These are phyloP conservation scores for Eucalyptus polyanthemos DNA, from an alignment of 345 rosid genomes.

Conservation along the genomic window DNA sequence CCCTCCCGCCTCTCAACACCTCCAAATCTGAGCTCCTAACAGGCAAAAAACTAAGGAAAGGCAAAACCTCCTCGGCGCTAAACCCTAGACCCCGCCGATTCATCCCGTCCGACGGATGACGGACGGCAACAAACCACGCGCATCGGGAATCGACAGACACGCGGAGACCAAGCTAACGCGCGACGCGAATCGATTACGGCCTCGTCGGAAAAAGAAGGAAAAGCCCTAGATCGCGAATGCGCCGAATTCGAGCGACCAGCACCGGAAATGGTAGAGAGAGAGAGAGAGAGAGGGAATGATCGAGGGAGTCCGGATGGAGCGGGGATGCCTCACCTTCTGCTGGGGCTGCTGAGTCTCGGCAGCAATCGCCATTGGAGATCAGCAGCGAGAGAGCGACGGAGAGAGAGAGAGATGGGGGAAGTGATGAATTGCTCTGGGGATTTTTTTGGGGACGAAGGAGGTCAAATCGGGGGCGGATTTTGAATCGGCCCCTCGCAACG, in stretches of 20 bases:
- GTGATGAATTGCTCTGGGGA: background rate
- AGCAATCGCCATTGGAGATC: conserved; percentile 48
- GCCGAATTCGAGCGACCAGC: background rate
- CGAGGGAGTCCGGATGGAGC: background rate
- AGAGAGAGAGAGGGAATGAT: background rate
- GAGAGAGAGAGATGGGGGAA: background rate
- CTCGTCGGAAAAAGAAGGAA: background rate
- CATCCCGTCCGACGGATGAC: background rate
- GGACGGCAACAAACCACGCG: background rate
- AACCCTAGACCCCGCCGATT: background rate
- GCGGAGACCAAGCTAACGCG: background rate
- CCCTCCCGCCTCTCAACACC: background rate
- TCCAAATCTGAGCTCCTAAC: background rate
- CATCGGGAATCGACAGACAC: background rate
- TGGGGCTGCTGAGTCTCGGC: conserved; percentile 40
- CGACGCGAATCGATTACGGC: background rate
- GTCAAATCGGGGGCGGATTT: background rate
- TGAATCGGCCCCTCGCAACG: conserved; percentile 25
- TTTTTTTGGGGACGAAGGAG: background rate
- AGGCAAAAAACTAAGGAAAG: background rate
- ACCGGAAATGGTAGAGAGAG: background rate
- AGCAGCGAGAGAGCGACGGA: background rate
- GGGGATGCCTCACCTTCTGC: conserved; percentile 32
- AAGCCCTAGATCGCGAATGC: background rate
- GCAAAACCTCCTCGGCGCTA: background rate